Evolutionary conservation across 2,329 filamentous ascomycete genomes (phyloP).

Genomic region (Neofusicoccum parvum): DNA sequence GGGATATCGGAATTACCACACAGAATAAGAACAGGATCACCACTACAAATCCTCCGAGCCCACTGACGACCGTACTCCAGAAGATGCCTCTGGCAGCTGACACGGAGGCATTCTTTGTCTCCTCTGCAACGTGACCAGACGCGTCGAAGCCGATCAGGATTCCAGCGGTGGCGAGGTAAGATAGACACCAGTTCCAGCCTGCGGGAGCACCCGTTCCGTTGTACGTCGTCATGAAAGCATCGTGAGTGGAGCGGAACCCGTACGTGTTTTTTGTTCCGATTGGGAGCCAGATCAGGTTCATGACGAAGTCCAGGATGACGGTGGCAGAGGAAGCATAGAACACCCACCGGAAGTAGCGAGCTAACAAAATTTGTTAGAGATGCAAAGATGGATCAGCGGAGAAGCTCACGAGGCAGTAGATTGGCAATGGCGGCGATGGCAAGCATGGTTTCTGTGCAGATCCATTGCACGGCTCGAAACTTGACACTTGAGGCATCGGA

Average conservation of each 20-base stretch:
- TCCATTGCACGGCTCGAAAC: slow-evolving; percentile 64
- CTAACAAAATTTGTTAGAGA: not conserved
- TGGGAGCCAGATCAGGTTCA: slow-evolving; percentile 64
- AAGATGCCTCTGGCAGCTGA: slow-evolving; percentile 63
- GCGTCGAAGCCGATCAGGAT: slow-evolving; percentile 65
- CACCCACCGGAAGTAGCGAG: slow-evolving; percentile 48
- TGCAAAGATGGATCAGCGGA: too few species aligned
- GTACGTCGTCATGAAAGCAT: slow-evolving; percentile 63
- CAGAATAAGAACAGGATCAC: slow-evolving; percentile 65
- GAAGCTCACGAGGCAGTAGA: not conserved
- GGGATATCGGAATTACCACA: not conserved
- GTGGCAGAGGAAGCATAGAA: slow-evolving; percentile 54
- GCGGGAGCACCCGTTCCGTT: slow-evolving; percentile 53
- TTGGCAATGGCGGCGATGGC: slow-evolving; percentile 30
- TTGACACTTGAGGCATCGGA: slow-evolving; percentile 56
- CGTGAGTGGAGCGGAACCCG: slow-evolving; percentile 61
- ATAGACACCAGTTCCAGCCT: slow-evolving; percentile 66
- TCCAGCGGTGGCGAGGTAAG: slow-evolving; percentile 62
- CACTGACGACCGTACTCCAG: slow-evolving; percentile 61
- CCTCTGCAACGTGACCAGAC: slow-evolving; percentile 62
- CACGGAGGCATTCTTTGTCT: slow-evolving; percentile 60
- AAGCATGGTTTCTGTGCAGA: slow-evolving; percentile 56
- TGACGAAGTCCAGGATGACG: slow-evolving; percentile 60
- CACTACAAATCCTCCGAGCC: slow-evolving; percentile 56
- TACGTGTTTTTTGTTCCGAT: slow-evolving; percentile 58